Evolutionary conservation across 495 filamentous ascomycete species (phyloP).

Genomic region (Antarctomyces pellizariae): DNA sequence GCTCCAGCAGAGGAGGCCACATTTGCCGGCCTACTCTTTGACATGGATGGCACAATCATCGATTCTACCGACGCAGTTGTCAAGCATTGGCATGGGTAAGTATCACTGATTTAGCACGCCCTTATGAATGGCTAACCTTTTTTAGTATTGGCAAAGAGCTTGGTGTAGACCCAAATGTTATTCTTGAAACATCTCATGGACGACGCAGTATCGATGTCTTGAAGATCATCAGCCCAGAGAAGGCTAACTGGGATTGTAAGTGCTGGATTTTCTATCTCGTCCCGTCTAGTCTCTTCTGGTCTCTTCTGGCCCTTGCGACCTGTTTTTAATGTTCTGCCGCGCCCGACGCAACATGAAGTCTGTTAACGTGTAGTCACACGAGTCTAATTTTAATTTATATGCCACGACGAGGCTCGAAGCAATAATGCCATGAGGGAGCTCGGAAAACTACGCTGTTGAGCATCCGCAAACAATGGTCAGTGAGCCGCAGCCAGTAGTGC

Average conservation of each 20-base stretch:
- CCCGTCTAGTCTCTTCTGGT: no score
- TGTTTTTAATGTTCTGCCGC: no score
- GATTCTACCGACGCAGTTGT: constrained; percentile 65
- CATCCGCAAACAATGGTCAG: no score
- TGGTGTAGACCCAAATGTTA: constrained; percentile 56
- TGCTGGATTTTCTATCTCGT: constrained; percentile 7
- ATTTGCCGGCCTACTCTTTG: constrained; percentile 68
- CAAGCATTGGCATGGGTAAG: constrained; percentile 77
- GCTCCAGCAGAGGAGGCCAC: no score
- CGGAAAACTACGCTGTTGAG: no score
- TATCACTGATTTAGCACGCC: constrained; percentile 3
- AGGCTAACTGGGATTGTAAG: constrained; percentile 83
- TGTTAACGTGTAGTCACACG: no score
- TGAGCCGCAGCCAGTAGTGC: no score
- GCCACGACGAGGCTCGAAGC: no score
- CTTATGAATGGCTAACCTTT: constrained; percentile 6
- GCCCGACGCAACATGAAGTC: no score
- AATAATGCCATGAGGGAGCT: no score
- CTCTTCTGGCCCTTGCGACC: no score
- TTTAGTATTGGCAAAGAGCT: constrained; percentile 58
- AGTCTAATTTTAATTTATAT: no score
- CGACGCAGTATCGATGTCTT: constrained; percentile 65
- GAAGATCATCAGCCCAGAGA: constrained; percentile 44
- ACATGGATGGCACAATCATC: constrained; percentile 78
- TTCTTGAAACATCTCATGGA: constrained; percentile 75